phyloP scores from a whole-genome alignment of 2,329 filamentous ascomycete genomes.

The Clonostachys rhizophaga region DNA sequence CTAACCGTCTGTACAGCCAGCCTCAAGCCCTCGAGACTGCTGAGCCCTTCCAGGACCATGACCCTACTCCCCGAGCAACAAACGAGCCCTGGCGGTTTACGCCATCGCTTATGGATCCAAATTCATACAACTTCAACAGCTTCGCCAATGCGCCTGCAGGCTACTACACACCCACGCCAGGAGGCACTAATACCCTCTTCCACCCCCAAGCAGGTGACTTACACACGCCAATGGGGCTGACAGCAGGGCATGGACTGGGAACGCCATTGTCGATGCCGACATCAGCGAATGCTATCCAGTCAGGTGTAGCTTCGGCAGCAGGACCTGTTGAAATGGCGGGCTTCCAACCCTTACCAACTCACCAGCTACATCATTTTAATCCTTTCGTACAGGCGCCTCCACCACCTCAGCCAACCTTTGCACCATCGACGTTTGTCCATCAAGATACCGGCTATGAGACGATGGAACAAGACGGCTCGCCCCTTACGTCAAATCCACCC shows the following conservation, averaged over 20 bases:
- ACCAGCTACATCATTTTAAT: slow-evolving; percentile 63
- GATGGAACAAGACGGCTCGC: slow-evolving; percentile 68
- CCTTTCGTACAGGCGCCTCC: slow-evolving; percentile 57
- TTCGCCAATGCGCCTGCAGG: slow-evolving; percentile 77
- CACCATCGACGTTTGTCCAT: slow-evolving; percentile 76
- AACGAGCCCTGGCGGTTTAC: slow-evolving; percentile 86
- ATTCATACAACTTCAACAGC: slow-evolving; percentile 72
- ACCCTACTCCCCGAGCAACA: slow-evolving; percentile 75
- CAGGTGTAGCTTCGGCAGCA: slow-evolving; percentile 28
- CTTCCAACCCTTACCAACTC: slow-evolving; percentile 59
- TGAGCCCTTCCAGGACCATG: slow-evolving; percentile 57
- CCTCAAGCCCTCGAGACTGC: slow-evolving; percentile 13
- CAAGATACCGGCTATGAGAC: slow-evolving; percentile 76
- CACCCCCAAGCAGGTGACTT: slow-evolving; percentile 82
- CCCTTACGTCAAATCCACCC: slow-evolving; percentile 34
- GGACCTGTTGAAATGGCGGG: slow-evolving; percentile 60
- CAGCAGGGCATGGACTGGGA: slow-evolving; percentile 55
- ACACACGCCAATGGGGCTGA: slow-evolving; percentile 58
- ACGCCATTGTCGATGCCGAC: slow-evolving; percentile 79
- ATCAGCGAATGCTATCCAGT: slow-evolving; percentile 60
- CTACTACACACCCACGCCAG: slow-evolving; percentile 86
- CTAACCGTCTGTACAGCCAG: slow-evolving; percentile 6
- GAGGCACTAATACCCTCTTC: slow-evolving; percentile 74
- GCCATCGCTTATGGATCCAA: slow-evolving; percentile 82
- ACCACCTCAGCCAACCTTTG: slow-evolving; percentile 58